A percentile compares a stretch with the other conserved stretches of the same genome.
phyloP scores from a whole-genome alignment of 441 rosid genomes.

The Euphorbia celastroides region DNA sequence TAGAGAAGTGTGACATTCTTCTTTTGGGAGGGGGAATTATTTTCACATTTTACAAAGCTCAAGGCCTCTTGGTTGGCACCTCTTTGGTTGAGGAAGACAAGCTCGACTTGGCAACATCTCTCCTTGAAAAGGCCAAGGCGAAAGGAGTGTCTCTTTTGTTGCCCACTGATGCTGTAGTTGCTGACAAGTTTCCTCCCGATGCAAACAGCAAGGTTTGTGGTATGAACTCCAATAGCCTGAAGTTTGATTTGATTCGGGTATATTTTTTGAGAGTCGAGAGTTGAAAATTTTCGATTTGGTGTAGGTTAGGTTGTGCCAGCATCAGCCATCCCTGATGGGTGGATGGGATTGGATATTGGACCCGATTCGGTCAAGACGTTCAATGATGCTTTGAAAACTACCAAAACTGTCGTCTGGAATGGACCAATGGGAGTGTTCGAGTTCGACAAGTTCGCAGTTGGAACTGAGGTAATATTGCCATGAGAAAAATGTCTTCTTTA shows the following conservation, averaged over 20 bases:
- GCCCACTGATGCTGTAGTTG: conserved; percentile 70
- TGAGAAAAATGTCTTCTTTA: not conserved
- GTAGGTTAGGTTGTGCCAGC: conserved; percentile 76
- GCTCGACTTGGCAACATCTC: conserved; percentile 72
- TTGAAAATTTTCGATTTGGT: conserved; percentile 11
- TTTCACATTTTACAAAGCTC: conserved; percentile 89
- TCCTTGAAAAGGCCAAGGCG: conserved; percentile 71
- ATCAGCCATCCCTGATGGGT: conserved; percentile 76
- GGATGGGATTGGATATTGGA: conserved; percentile 97
- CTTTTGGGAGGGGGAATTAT: conserved; percentile 94
- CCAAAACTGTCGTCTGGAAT: conserved; percentile 85
- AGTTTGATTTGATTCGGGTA: not conserved
- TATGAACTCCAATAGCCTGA: conserved; percentile 9
- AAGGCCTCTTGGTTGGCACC: conserved; percentile 77
- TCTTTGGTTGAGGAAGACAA: conserved; percentile 92
- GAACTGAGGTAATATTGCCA: conserved; percentile 62
- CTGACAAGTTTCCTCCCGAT: conserved; percentile 87
- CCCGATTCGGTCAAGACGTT: conserved; percentile 79
- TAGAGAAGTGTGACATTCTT: conserved; percentile 74
- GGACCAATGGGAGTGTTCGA: conserved; percentile 98
- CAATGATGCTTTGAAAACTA: conserved; percentile 61
- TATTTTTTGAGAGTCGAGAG: conserved; percentile 4
- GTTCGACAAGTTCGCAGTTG: conserved; percentile 75
- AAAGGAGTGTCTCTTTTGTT: conserved; percentile 79
- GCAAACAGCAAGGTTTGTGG: conserved; percentile 73